Evolutionary conservation across 1,284 basidiomycete species (phyloP).

Genomic region (Heterobasidion irregulare): DNA sequence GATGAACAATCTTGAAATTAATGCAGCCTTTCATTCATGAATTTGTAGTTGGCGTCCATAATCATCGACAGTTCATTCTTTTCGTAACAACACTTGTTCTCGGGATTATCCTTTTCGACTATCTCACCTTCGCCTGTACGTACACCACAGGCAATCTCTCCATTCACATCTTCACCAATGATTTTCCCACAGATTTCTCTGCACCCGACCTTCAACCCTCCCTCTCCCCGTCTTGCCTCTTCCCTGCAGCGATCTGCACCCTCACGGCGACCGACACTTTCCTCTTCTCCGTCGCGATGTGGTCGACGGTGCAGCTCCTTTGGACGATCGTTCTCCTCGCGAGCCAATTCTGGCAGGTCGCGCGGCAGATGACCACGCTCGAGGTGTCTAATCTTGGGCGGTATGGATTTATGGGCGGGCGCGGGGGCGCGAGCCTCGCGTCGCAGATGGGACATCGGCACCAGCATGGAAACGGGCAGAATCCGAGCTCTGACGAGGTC

Average conservation of each 20-base stretch:
- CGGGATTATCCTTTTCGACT: conserved; percentile 77
- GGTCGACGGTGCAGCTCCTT: conserved; percentile 86
- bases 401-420: conserved; percentile 95
- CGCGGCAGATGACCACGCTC: conserved; percentile 92
- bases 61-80: conserved; percentile 91
- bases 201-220: conserved; percentile 36
- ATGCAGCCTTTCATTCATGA: conserved; percentile 1
- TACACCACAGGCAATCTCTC: conserved; percentile 10
- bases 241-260: conserved; percentile 64
- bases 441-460: conserved; percentile 64
- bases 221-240: conserved; percentile 43
- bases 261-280: conserved; percentile 74
- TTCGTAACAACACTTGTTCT: conserved; percentile 83
- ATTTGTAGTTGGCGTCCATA: conserved; percentile 77
- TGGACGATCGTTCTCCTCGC: conserved; percentile 89
- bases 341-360: conserved; percentile 88
- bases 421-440: conserved; percentile 63
- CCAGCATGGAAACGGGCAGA: conserved; percentile 21
- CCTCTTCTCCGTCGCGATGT: conserved; percentile 72
- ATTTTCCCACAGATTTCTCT: conserved; percentile 37
- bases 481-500: conserved; percentile 2
- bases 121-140: conserved; percentile 77
- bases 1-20: conserved; percentile 1
- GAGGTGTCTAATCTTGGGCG: conserved; percentile 94
- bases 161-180: conserved; percentile 4